A percentile compares a stretch with the other conserved stretches of the same genome.
Evolutionary conservation across 2,329 filamentous ascomycete genomes (phyloP).

Genomic region (Fusarium circinatum): DNA sequence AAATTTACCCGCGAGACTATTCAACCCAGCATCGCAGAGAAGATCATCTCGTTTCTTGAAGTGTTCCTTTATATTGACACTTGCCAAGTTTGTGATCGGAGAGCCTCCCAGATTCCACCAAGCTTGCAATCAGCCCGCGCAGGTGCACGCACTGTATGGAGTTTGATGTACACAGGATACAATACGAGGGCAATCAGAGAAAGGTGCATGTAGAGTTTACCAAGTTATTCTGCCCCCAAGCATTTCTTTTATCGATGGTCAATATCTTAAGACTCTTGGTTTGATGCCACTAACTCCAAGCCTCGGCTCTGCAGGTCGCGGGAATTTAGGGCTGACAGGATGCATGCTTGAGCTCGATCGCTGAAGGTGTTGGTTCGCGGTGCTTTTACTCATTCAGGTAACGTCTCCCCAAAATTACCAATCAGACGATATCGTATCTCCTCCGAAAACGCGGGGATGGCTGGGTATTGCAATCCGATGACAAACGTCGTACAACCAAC

Average conservation of each 20-base stretch:
- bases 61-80: too few relatives aligned
- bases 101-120: background rate
- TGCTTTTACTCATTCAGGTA: background rate
- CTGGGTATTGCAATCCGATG: background rate
- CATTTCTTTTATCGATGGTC: rapidly evolving
- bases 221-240: background rate
- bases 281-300: background rate
- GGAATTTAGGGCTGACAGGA: background rate
- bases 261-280: background rate
- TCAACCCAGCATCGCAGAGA: too few relatives aligned
- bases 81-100: background rate
- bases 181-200: background rate
- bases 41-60: rapidly evolving
- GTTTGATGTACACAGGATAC: too few relatives aligned
- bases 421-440: background rate
- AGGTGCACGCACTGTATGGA: background rate
- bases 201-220: background rate
- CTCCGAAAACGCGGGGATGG: background rate
- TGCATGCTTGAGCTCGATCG: background rate
- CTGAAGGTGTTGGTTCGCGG: background rate
- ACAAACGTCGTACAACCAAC: background rate
- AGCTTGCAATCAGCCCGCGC: background rate
- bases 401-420: background rate
- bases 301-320: background rate
- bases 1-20: background rate